Evolutionary conservation across 148 eudicot genomes (phyloP).

Genomic region (Rhododendron molle): DNA sequence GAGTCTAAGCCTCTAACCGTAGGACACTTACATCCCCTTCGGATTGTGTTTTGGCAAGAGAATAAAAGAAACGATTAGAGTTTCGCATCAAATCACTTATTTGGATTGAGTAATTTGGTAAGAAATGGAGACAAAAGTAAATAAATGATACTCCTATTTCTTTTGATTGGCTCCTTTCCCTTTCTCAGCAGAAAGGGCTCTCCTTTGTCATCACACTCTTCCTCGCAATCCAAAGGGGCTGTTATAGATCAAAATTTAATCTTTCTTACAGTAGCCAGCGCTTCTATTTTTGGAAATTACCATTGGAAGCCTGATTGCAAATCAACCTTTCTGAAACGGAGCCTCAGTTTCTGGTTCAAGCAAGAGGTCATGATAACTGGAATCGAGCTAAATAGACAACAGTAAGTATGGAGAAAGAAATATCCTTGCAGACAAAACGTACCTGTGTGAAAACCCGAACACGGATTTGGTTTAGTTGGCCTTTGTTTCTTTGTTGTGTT

Average conservation of each 20-base stretch:
- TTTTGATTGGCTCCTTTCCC: background rate
- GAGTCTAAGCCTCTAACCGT: background rate
- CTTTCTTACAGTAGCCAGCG: background rate
- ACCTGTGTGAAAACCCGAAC: background rate
- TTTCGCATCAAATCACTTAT: background rate
- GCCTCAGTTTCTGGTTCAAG: background rate
- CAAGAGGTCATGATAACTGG: background rate
- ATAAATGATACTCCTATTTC: background rate
- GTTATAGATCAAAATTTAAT: background rate
- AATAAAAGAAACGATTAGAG: background rate
- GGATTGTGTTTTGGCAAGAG: background rate
- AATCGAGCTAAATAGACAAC: background rate
- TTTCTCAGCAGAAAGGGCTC: background rate
- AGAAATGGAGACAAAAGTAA: background rate
- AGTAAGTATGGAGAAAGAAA: background rate
- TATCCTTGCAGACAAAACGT: background rate
- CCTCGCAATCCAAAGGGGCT: background rate
- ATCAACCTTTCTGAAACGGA: background rate
- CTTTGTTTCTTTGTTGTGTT: background rate
- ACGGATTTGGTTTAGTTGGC: background rate
- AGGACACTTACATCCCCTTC: background rate
- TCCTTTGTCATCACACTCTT: background rate
- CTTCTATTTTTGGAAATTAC: background rate
- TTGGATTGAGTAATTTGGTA: background rate
- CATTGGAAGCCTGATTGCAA: background rate